Evolutionary conservation across 140 eudicot species (phyloP).

Genomic region (Bidens hawaiensis): DNA sequence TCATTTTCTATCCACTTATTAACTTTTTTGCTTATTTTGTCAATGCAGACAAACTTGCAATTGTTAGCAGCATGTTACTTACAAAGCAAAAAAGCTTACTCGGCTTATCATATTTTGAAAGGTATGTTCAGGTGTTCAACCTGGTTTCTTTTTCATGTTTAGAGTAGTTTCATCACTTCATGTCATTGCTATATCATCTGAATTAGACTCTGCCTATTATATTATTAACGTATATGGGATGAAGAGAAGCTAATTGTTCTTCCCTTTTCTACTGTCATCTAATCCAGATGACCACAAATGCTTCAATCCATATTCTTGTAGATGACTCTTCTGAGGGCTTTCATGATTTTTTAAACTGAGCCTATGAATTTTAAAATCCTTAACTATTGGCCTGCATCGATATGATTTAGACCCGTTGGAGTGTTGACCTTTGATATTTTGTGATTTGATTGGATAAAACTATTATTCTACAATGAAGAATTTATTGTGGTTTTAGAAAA

Average conservation of each 20-base stretch:
- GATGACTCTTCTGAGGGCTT: constrained; percentile 5
- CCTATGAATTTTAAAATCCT: not conserved
- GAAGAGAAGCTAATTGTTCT: not conserved
- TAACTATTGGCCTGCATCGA: not conserved
- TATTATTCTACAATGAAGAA: not conserved
- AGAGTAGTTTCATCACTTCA: constrained; percentile 11
- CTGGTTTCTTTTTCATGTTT: constrained; percentile 13
- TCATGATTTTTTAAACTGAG: not conserved
- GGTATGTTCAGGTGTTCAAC: constrained; percentile 52
- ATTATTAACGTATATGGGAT: not conserved
- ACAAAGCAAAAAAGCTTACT: constrained; percentile 83
- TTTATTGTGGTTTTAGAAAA: not conserved
- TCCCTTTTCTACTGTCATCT: not conserved
- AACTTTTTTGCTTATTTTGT: constrained; percentile 8
- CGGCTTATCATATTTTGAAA: constrained; percentile 83
- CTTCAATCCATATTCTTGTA: constrained; percentile 2
- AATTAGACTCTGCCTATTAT: not conserved
- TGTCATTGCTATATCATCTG: not conserved
- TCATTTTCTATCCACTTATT: not conserved
- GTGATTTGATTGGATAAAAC: not conserved
- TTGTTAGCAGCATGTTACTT: constrained; percentile 83
- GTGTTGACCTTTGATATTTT: constrained; percentile 2
- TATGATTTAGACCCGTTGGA: constrained; percentile 3
- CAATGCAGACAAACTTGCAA: constrained; percentile 73
- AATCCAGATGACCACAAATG: not conserved